These are phyloP conservation scores for Blastomyces gilchristii DNA, from an alignment of 2,329 filamentous ascomycete genomes.

Conservation along the genomic window DNA sequence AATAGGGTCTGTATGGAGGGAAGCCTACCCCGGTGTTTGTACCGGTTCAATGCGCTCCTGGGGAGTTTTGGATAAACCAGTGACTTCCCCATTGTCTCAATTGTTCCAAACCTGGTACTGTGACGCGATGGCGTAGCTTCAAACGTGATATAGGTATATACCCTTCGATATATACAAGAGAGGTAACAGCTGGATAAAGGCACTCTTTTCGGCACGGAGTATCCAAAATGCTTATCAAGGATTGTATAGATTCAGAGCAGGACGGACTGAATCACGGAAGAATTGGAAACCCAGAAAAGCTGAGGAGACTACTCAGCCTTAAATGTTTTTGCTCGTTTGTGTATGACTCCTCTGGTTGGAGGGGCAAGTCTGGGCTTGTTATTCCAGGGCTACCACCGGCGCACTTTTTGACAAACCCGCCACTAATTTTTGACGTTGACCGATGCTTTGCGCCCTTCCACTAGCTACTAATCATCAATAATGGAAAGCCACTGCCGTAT, in stretches of 20 bases:
- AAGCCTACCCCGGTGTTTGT: constrained; percentile 50
- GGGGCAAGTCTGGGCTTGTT: not conserved
- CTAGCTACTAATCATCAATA: not conserved
- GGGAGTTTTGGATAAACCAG: constrained; percentile 52
- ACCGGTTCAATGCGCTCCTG: constrained; percentile 57
- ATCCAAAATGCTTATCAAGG: not conserved
- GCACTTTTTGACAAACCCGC: not conserved
- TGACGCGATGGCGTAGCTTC: no score
- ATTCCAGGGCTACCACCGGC: not conserved
- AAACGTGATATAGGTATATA: not conserved
- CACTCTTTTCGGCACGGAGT: no score
- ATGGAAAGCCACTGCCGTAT: not conserved
- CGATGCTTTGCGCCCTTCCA: not conserved
- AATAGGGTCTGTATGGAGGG: not conserved
- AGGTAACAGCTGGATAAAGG: not conserved
- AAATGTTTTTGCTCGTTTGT: not conserved
- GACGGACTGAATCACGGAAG: not conserved
- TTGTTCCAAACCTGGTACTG: constrained; percentile 3
- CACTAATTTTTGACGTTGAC: not conserved
- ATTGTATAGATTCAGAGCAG: not conserved
- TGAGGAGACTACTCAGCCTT: not conserved
- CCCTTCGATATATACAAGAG: not conserved
- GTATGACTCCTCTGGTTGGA: not conserved
- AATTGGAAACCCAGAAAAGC: not conserved
- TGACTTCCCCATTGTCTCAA: constrained; percentile 30